phyloP scores from a whole-genome alignment of 2,329 filamentous ascomycete genomes.

The Chaetomium olivaceum region DNA sequence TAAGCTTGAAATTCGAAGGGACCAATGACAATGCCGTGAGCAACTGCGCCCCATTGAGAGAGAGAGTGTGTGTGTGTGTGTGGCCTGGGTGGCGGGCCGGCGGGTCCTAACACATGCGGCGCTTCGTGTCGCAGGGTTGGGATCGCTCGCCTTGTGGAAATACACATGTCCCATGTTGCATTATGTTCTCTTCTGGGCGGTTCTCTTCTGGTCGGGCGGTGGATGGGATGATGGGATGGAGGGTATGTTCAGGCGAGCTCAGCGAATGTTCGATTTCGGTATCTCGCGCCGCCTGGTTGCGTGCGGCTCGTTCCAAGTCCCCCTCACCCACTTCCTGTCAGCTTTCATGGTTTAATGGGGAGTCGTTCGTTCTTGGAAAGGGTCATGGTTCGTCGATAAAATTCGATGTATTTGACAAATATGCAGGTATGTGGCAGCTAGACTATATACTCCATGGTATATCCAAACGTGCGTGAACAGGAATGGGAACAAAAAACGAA shows the following conservation, averaged over 20 bases:
- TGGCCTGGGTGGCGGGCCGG: neutral
- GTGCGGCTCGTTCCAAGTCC: too few relatives aligned
- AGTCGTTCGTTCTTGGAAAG: too few relatives aligned
- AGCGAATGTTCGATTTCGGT: neutral
- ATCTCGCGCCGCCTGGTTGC: neutral
- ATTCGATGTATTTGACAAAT: neutral
- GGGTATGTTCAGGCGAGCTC: too few relatives aligned
- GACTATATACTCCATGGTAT: constrained; percentile 11
- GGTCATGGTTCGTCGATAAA: neutral
- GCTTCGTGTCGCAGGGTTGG: constrained; percentile 1
- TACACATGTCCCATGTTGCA: neutral
- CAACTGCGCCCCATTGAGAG: neutral
- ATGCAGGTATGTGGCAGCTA: neutral
- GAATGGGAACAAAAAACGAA: neutral
- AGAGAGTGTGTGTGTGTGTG: neutral
- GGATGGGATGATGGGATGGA: too few relatives aligned
- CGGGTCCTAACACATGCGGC: neutral
- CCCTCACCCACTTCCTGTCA: neutral
- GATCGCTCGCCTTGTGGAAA: neutral
- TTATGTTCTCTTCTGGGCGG: too few relatives aligned
- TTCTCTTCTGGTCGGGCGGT: neutral
- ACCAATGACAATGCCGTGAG: neutral
- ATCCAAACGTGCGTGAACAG: neutral
- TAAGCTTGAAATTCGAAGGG: constrained; percentile 1
- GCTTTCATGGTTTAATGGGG: neutral